Evolutionary conservation across 2,329 filamentous ascomycete species (phyloP), one percentile per base, ranked within the genome.

Genomic region (Phaeosphaeriaceae sp.): DNA sequence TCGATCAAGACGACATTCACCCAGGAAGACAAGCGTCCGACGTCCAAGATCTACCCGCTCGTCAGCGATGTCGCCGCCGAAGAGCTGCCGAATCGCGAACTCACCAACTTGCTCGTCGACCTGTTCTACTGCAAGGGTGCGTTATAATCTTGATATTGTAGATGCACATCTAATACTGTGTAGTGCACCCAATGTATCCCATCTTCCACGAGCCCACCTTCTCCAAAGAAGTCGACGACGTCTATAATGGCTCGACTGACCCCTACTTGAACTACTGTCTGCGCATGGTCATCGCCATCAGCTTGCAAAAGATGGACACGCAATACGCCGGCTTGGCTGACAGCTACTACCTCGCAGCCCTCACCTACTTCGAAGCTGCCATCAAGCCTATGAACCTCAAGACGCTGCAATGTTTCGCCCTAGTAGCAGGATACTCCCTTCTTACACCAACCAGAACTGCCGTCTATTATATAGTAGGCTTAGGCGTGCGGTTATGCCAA

Each of bases 301-400:
- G 93, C 75, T 86, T 98, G 78, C 94, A 98, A 78, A 97, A 96
- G 77, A 85, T 97, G 70, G 92, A 94, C 73, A 87, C 90, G 0
- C 89, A 92, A 65, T 98, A 95, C 77, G 93, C 94, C n/a, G 94
- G 94, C 23, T 82, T 98, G 26, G 94, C 95, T 28, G 94, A 98
- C 78, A 94, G 93, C 74, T 98, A 97, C 79, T 98, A 97, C 72
- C 85, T 97, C 22, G 91, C 94, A 23, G 94, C 94, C 5, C 89
- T 98, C 80, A 88, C 90, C 61, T 89, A 89, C 69, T 88, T 98
- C 61, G 92, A 97, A 76, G 88, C 88, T 2, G 89, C 96, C 11
- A 86, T 98, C 55, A 89, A 89, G 54, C 89, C 90, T n/a, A 97
- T 97, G 83, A 92, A 98, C 75, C 79, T 97, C 28, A 92, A 90